Conservation (phyloP, 116 monocot genomes). For the Cymodocea nodosa region DNA sequence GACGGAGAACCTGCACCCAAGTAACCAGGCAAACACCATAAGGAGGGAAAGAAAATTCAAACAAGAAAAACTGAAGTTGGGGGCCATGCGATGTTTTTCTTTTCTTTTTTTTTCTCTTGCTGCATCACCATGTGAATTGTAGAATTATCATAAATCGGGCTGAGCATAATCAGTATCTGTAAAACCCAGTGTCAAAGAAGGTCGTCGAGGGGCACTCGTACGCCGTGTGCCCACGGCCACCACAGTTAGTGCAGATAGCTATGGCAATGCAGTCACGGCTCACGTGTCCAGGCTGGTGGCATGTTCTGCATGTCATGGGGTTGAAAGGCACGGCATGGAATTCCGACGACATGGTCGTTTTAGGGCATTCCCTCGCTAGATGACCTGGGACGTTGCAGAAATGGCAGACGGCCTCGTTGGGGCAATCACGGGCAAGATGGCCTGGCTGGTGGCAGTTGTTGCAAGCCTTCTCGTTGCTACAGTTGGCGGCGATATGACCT, state of each 20-base stretch:
- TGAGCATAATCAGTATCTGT: background rate
- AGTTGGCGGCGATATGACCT: conserved; percentile 56
- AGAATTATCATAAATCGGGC: too few relatives aligned
- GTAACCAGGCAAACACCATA: too few relatives aligned
- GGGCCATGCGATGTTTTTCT: too few relatives aligned
- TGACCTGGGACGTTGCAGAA: conserved; percentile 65
- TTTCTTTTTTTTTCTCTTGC: too few relatives aligned
- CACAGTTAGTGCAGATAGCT: conserved; percentile 24
- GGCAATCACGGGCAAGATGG: conserved; percentile 69
- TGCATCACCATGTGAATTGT: too few relatives aligned
- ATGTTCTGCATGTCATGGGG: conserved; percentile 26
- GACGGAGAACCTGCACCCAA: too few relatives aligned
- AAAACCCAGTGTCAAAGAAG: conserved; percentile 8
- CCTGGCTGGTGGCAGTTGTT: conserved; percentile 60
- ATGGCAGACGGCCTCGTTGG: conserved; percentile 60
- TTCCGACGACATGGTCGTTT: conserved; percentile 27
- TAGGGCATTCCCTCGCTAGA: conserved; percentile 48
- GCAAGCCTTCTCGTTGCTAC: conserved; percentile 57
- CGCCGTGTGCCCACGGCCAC: conserved; percentile 16
- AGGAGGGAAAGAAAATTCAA: too few relatives aligned
- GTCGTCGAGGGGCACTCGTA: conserved; percentile 16
- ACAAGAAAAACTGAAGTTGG: too few relatives aligned
- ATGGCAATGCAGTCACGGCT: conserved; percentile 31
- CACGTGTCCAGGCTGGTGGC: conserved; percentile 43
- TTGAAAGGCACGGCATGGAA: conserved; percentile 27